Evolutionary conservation across 2,329 filamentous ascomycete genomes (phyloP), one percentile per base, ranked within the genome.

Genomic region (Phoma herbarum): DNA sequence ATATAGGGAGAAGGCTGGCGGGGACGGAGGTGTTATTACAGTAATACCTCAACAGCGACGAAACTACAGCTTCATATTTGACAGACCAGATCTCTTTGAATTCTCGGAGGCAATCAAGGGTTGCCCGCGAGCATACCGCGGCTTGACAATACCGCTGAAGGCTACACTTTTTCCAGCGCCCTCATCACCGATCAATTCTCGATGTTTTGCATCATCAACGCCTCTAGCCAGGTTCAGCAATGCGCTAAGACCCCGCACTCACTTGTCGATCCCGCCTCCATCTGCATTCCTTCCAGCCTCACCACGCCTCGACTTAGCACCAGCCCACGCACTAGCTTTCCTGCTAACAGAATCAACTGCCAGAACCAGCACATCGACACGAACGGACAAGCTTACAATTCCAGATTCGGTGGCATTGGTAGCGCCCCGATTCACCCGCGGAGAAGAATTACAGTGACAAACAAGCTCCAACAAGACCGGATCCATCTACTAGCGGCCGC

Each of bases 391-490:
- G 25, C 16, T 35, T 29, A 8, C 20, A 41, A 35, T 22, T 46
- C 47, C 20, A 47, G 41, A 57, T 47, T 44, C n/a, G 23, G 25
- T 26, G 25, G 6, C 31, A 6, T 42, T 26, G 46, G 23, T 2
- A 28, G 29, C 10, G 5, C 25, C 51, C 54, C 54, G 48, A 37
- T 8, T 28, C n/a, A 47, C 43, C 54, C 54, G 54, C 54, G 54
- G 54, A 57, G 41, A 52, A 52, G 48, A 44, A 48, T 47, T 57
- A 48, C 54, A 57, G 11, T 52, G 54, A 57, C 48, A 57, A 57
- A 57, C 48, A 57, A 57, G 54, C 33, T 44, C 42, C 42, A 47
- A 16, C 42, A 52, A 47, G 48, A 28, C 42, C 48, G 54, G 48
- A 48, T 37, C 48, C 26, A 48, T 18, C 28, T 37, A 7, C 54